Evolutionary conservation across 495 filamentous ascomycete genomes (phyloP).

Genomic region (Tuber umbilicatum): DNA sequence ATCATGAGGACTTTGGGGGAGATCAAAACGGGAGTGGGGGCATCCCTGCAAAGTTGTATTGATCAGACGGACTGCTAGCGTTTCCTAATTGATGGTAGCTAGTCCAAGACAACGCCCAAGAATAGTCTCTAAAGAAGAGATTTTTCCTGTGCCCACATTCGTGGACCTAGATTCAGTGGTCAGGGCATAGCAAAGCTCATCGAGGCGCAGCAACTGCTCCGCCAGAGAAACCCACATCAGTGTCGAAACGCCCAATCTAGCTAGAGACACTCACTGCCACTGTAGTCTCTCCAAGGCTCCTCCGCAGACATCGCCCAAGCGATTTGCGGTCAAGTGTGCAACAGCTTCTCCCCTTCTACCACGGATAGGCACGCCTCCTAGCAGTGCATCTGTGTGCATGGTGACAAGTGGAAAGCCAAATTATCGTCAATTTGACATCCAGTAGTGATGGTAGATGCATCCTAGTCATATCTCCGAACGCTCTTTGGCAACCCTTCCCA

Average conservation of each 20-base stretch:
- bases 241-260: slow-evolving; percentile 1
- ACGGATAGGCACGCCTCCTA: background rate
- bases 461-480: slow-evolving; percentile 14
- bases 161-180: background rate
- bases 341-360: background rate
- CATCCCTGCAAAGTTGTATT: background rate
- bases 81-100: background rate
- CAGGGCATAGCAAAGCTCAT: slow-evolving; percentile 12
- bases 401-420: slow-evolving; percentile 1
- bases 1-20: background rate
- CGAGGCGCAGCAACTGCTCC: background rate
- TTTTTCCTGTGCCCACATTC: slow-evolving; percentile 1
- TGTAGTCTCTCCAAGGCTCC: too few species aligned
- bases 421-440: background rate
- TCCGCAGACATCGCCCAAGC: background rate
- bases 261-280: too few species aligned
- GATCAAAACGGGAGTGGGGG: background rate
- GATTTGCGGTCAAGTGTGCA: background rate
- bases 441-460: too few species aligned
- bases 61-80: background rate
- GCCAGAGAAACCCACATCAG: slow-evolving; percentile 8
- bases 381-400: background rate
- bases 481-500: slow-evolving; percentile 6
- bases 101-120: background rate
- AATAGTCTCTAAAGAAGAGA: background rate